Percentiles rank a stretch among this genome's conserved stretches.
These are phyloP conservation scores for Dendrocalamus latiflorus DNA, from an alignment of 202 grass and related monocot genomes.

Conservation along the genomic window DNA sequence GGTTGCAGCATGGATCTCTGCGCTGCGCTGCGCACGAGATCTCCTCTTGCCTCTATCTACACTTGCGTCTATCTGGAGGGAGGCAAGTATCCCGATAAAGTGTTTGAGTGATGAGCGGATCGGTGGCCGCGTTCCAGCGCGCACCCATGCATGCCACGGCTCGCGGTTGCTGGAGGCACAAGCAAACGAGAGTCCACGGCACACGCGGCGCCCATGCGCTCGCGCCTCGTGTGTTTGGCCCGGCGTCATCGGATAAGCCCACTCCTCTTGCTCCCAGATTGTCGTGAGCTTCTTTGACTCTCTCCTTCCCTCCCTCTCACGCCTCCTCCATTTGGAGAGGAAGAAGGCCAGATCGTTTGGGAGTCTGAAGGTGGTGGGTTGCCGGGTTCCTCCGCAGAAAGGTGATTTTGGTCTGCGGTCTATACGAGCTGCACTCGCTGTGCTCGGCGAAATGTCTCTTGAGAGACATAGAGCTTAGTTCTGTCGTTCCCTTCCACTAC, in stretches of 20 bases:
- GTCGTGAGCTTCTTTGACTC: constrained; percentile 26
- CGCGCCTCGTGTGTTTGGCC: neutral
- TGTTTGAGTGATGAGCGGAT: neutral
- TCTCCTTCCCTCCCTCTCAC: neutral
- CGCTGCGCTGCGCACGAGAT: too few relatives aligned
- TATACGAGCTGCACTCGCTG: neutral
- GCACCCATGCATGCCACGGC: neutral
- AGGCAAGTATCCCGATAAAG: neutral
- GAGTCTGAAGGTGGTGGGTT: neutral
- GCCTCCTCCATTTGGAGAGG: neutral
- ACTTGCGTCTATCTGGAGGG: neutral
- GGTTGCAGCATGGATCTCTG: neutral
- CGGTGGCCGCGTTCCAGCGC: neutral
- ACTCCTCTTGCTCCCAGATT: constrained; percentile 18
- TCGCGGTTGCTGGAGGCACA: neutral
- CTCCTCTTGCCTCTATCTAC: too few relatives aligned
- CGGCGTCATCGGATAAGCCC: constrained; percentile 12
- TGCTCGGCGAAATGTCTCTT: constrained; percentile 6
- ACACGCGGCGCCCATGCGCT: constrained; percentile 40
- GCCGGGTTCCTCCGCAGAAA: neutral
- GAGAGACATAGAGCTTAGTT: neutral
- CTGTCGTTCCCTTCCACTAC: neutral
- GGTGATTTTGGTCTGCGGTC: neutral
- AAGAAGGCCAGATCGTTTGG: neutral
- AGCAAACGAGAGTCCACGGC: neutral